These are phyloP conservation scores for Eucalyptus regnans DNA, from an alignment of 345 rosid species.

Conservation along the genomic window DNA sequence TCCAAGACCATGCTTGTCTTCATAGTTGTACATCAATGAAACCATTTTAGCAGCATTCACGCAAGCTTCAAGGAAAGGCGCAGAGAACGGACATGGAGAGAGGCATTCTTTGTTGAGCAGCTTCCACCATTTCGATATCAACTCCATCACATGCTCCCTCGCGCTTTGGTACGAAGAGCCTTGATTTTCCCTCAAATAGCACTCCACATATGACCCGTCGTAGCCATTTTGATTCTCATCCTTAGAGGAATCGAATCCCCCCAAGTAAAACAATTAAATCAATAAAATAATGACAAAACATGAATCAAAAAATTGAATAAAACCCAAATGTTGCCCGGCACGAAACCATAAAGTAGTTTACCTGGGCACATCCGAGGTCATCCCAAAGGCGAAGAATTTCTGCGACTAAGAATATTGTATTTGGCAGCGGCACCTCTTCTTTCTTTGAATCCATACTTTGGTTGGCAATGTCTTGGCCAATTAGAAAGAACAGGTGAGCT, in stretches of 20 bases:
- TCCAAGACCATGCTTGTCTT: slow-evolving; percentile 20
- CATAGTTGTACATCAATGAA: slow-evolving; percentile 34
- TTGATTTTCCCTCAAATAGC: slow-evolving; percentile 27
- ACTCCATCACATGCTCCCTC: not conserved
- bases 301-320: not conserved
- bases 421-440: not conserved
- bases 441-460: not conserved
- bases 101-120: slow-evolving; percentile 32
- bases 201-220: slow-evolving; percentile 50
- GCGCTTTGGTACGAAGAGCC: slow-evolving; percentile 9
- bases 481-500: not conserved
- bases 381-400: slow-evolving; percentile 52
- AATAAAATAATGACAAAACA: not conserved
- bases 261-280: not conserved
- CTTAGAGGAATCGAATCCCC: not conserved
- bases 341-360: not conserved
- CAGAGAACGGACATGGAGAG: slow-evolving; percentile 11
- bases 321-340: not conserved
- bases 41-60: slow-evolving; percentile 41
- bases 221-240: not conserved
- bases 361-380: slow-evolving; percentile 49
- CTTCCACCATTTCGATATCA: slow-evolving; percentile 45
- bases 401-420: slow-evolving; percentile 22
- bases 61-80: slow-evolving; percentile 11
- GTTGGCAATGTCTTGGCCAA: not conserved